Evolutionary conservation across 2,329 filamentous ascomycete species (phyloP).

Genomic region (Catunica adiposa): DNA sequence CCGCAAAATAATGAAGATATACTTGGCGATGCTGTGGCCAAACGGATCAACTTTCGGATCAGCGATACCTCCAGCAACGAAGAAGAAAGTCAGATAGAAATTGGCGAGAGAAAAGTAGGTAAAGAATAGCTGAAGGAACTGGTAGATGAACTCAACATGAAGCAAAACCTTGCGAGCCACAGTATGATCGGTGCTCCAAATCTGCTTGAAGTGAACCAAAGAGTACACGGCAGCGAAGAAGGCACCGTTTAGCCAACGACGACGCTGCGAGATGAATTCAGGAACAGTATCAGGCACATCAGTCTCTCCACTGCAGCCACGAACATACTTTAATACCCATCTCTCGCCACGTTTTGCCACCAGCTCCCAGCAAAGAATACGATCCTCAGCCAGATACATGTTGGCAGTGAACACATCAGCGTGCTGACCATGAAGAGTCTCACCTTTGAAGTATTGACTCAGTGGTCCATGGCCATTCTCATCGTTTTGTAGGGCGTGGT

Average conservation of each 20-base stretch:
- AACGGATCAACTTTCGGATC: conserved; percentile 76
- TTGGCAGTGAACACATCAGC: conserved; percentile 97
- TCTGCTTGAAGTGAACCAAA: conserved; percentile 81
- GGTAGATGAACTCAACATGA: conserved; percentile 90
- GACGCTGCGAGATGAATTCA: conserved; percentile 91
- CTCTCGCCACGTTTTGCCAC: conserved; percentile 87
- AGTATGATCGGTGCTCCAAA: conserved; percentile 87
- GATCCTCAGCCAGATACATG: conserved; percentile 98
- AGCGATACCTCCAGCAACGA: conserved; percentile 78
- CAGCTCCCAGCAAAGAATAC: conserved; percentile 95
- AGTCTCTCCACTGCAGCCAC: conserved; percentile 89
- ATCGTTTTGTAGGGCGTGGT: conserved; percentile 91
- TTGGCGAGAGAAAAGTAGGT: conserved; percentile 97
- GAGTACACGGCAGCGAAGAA: conserved; percentile 99
- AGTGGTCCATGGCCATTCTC: conserved; percentile 86
- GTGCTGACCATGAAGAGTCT: conserved; percentile 88
- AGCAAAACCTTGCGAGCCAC: conserved; percentile 75
- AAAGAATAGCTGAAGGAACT: conserved; percentile 81
- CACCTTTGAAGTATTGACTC: conserved; percentile 98
- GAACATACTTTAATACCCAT: conserved; percentile 98
- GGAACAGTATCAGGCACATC: conserved; percentile 90
- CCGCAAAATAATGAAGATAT: conserved; percentile 73
- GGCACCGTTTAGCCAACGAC: conserved; percentile 94
- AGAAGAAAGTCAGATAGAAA: conserved; percentile 98
- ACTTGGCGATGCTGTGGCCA: conserved; percentile 65